Evolutionary conservation across 108 stramenopile species (phyloP).

Genomic region (Nannochloropsis granulata): DNA sequence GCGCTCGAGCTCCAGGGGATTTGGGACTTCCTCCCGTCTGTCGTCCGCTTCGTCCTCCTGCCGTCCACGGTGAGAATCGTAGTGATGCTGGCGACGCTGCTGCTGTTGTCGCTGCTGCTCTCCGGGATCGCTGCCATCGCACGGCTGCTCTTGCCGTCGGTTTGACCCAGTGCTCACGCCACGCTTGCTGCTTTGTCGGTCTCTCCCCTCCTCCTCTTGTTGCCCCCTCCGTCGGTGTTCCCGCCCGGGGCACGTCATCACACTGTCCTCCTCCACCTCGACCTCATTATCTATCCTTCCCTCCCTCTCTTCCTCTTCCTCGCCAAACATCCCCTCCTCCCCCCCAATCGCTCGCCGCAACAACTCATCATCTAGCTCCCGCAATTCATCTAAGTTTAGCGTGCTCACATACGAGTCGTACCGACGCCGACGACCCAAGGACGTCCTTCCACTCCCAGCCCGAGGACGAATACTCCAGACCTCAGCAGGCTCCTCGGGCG

Average conservation of each 20-base stretch:
- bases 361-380: background rate
- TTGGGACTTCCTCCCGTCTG: too few relatives aligned
- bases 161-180: background rate
- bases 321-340: background rate
- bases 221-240: background rate
- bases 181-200: background rate
- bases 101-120: background rate
- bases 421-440: background rate
- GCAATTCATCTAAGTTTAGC: background rate
- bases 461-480: background rate
- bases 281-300: too few relatives aligned
- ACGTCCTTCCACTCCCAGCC: background rate
- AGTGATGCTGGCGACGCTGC: too few relatives aligned
- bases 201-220: background rate
- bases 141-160: background rate
- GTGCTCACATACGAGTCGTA: background rate
- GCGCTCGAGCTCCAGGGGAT: too few relatives aligned
- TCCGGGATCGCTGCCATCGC: background rate
- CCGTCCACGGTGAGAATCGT: too few relatives aligned
- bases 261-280: background rate
- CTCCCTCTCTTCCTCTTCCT: background rate
- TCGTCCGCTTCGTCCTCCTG: too few relatives aligned
- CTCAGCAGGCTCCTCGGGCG: background rate
- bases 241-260: background rate
- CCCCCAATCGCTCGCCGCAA: background rate